A percentile compares a stretch with the other conserved stretches of the same genome.
Evolutionary conservation across 2,329 filamentous ascomycete genomes (phyloP).

Genomic region (Penicillium digitatum): DNA sequence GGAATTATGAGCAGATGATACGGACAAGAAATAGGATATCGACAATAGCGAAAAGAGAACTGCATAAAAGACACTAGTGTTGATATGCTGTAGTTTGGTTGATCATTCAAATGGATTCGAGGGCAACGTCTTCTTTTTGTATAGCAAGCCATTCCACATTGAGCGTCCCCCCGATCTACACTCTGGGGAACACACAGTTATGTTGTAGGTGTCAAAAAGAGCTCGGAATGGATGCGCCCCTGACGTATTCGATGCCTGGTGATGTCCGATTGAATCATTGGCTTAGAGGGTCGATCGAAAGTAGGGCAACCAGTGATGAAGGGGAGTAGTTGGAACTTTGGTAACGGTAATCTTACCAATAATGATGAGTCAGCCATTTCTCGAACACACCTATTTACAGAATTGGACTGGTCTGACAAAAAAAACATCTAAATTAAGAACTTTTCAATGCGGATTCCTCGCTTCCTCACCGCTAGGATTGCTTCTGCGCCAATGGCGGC

Average conservation of each 20-base stretch:
- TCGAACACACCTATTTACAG: constrained; percentile 8
- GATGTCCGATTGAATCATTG: constrained; percentile 14
- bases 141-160: constrained; percentile 25
- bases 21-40: constrained; percentile 4
- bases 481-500: constrained; percentile 7
- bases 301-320: constrained; percentile 23
- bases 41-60: constrained; percentile 2
- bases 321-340: not conserved
- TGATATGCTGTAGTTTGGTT: constrained; percentile 5
- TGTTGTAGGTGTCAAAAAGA: constrained; percentile 10
- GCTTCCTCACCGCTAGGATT: constrained; percentile 7
- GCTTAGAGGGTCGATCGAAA: constrained; percentile 7
- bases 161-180: constrained; percentile 25
- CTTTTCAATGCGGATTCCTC: not conserved
- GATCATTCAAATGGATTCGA: not conserved
- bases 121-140: constrained; percentile 20
- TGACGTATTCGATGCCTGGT: constrained; percentile 27
- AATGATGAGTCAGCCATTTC: constrained; percentile 28
- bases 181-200: constrained; percentile 20
- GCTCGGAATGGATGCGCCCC: constrained; percentile 24
- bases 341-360: constrained; percentile 8
- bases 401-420: constrained; percentile 2
- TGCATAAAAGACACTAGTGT: not conserved
- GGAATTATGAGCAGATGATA: constrained; percentile 21
- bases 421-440: not conserved